A percentile compares a stretch with the other conserved stretches of the same genome.
phyloP scores from a whole-genome alignment of 208 protist genomes.

The Cochliopodium minus region DNA sequence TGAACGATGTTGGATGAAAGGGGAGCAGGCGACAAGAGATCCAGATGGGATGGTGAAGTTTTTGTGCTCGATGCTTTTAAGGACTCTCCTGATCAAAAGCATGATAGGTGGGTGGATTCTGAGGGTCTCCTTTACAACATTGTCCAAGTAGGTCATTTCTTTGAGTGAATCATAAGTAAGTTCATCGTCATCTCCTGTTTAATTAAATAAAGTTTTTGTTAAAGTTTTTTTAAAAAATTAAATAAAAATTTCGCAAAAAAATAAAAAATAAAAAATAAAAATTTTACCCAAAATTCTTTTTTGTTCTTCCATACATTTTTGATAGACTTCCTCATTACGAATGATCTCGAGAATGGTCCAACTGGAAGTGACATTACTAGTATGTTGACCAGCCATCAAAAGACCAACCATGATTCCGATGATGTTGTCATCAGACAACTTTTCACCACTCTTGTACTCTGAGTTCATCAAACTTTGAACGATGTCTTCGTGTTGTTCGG shows the following conservation, averaged over 20 bases:
- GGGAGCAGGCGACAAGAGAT: slow-evolving; percentile 57
- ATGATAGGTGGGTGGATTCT: slow-evolving; percentile 67
- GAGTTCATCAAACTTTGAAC: slow-evolving; percentile 54
- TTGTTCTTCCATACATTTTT: slow-evolving; percentile 8
- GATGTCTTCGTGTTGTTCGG: slow-evolving; percentile 52
- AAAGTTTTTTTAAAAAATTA: too few species aligned
- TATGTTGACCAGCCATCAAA: slow-evolving; percentile 77
- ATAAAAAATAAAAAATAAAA: too few species aligned
- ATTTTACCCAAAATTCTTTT: background rate
- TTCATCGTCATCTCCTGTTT: slow-evolving; percentile 18
- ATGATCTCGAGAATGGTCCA: slow-evolving; percentile 66
- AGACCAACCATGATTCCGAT: slow-evolving; percentile 66
- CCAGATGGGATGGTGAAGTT: slow-evolving; percentile 59
- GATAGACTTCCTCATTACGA: slow-evolving; percentile 13
- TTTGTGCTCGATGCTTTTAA: slow-evolving; percentile 37
- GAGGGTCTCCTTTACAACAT: slow-evolving; percentile 59
- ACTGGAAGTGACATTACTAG: slow-evolving; percentile 58
- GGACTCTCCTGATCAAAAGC: slow-evolving; percentile 69
- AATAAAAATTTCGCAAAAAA: too few species aligned
- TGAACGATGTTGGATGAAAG: slow-evolving; percentile 49
- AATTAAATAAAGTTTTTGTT: too few species aligned
- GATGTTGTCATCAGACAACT: slow-evolving; percentile 61
- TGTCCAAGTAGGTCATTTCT: slow-evolving; percentile 60
- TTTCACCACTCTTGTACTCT: slow-evolving; percentile 56
- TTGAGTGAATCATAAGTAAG: slow-evolving; percentile 65